Evolutionary conservation across 2,329 filamentous ascomycete species (phyloP), one percentile per base, ranked within the genome.

Genomic region (Simplicillium sp.): DNA sequence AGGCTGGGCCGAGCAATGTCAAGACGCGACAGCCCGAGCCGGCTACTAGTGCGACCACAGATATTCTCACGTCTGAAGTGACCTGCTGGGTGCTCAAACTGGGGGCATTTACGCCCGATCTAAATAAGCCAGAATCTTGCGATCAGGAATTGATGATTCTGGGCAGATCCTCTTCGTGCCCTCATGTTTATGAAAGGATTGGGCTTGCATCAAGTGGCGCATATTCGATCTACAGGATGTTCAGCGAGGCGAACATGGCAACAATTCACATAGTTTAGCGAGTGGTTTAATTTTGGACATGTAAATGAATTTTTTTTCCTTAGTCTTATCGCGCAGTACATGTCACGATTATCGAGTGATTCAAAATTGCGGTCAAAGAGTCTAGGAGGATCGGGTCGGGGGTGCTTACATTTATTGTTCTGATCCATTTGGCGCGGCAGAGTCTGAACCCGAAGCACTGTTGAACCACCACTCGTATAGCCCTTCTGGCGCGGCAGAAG

Each of bases 21-120:
- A 25, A 25, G 20, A 9, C 20, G 20, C 20, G 20, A 25, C 20
- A 5, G 20, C 5, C 6, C 9, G 20, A 25, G 5, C 9, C 20
- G 20, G 20, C 20, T 25, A n/a, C n/a, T 17, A 7, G 11, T 2
- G 29, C 11, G 7, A 28, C n/a, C 3, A 29, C 28, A 6, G 16
- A 16, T 7, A 13, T 13, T 1, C 15, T 37, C 13, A 32, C 39
- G 7, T 29, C 34, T 2, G 28, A 17, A 6, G 17, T 28, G 2
- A 28, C 11, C 7, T 41, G 39, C 34, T 41, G 39, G 39, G 13
- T 41, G 1, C 14, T 41, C 9, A 33, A 14, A 15, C 34, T 41
- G 3, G 39, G 39, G 2, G 15, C 14, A 11, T 37, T 20, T 32
- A 25, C 16, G 12, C 13, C 25, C 2, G 7, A 4, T 3, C 20